Base-by-base conservation (phyloP, 2,329 filamentous ascomycete genomes). In the Madurella mycetomatis region DNA sequence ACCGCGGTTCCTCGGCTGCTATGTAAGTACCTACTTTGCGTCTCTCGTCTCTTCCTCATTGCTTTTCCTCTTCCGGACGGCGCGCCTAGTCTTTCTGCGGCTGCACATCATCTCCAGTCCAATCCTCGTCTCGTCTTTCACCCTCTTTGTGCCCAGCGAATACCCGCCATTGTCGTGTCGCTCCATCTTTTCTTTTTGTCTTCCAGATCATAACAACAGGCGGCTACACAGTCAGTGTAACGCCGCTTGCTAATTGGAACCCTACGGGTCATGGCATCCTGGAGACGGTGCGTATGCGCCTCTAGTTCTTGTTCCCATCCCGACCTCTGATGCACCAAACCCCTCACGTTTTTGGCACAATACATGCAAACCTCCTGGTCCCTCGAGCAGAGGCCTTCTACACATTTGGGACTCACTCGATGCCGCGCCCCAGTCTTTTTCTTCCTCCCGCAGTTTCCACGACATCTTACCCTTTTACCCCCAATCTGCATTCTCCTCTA, bases 11-110 rank as follows among this genome's bases (percentile, higher is more conserved):
- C 49, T 34, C 47, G 46, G 52, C 42, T 49, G 41, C 45, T 39
- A 49, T 58, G 63, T 64, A 62, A 64, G 63, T 61, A 43, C 18
- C 40, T 15, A 47, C 44, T 41, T 53, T 47, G 48, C 49, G 31
- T 30, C 47, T 39, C 46, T 49, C 48, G 47, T 47, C 54, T 53
- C 45, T 50, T 37, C 49, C 34, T 43, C 52, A 54, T 51, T 47
- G 49, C 49, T 47, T 56, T 43, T 50, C 57, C 54, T 60, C 45
- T 60, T 53, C 54, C 46, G 49, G 47, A 45, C 41, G 51, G 52
- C 49, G 45, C 51, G 54, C 50, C 57, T 53, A 55, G 49, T 49
- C 43, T 50, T 55, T 55, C 54, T 55, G 55, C 53, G 41, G 41
- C 58, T 60, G 54, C 62, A 63, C 56, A 57, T 50, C 60, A 53